Conservation (phyloP, 495 filamentous ascomycete species). For the Pyronema domesticum region DNA sequence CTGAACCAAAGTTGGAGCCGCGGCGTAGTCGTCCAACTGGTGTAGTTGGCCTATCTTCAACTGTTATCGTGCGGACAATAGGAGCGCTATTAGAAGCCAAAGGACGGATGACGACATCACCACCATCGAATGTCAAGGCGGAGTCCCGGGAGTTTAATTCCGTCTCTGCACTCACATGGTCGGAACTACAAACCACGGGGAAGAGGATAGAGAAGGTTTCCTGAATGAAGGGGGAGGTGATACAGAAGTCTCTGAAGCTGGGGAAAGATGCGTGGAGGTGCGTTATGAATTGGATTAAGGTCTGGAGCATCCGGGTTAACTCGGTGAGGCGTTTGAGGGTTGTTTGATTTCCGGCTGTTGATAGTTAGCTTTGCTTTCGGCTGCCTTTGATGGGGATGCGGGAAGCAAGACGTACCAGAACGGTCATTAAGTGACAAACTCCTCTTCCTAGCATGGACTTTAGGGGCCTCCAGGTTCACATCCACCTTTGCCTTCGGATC, state of each 20-base stretch:
- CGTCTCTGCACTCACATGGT: conserved; percentile 59
- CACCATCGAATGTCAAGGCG: conserved; percentile 64
- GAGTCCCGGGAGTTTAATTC: conserved; percentile 68
- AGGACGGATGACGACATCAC: conserved; percentile 64
- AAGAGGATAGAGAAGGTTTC: conserved; percentile 62
- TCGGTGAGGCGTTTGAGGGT: conserved; percentile 31
- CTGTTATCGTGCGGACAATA: conserved; percentile 51
- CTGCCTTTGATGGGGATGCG: background rate
- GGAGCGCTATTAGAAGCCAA: conserved; percentile 34
- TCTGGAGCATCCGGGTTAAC: conserved; percentile 44
- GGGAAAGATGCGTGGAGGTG: conserved; percentile 56
- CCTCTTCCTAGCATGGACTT: conserved; percentile 2
- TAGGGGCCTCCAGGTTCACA: background rate
- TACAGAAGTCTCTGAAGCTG: conserved; percentile 62
- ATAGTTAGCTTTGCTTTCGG: background rate
- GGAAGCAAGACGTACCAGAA: background rate
- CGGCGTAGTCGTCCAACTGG: conserved; percentile 39
- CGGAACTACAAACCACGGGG: conserved; percentile 67
- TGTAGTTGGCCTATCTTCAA: conserved; percentile 33
- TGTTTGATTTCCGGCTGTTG: conserved; percentile 6
- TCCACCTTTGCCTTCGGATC: background rate
- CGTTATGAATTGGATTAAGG: conserved; percentile 59
- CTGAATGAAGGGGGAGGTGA: conserved; percentile 58
- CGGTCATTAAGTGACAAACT: conserved; percentile 21
- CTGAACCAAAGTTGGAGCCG: conserved; percentile 37